phyloP scores from a whole-genome alignment of 768 basidiomycete genomes.

The Pulveroboletus sp. region DNA sequence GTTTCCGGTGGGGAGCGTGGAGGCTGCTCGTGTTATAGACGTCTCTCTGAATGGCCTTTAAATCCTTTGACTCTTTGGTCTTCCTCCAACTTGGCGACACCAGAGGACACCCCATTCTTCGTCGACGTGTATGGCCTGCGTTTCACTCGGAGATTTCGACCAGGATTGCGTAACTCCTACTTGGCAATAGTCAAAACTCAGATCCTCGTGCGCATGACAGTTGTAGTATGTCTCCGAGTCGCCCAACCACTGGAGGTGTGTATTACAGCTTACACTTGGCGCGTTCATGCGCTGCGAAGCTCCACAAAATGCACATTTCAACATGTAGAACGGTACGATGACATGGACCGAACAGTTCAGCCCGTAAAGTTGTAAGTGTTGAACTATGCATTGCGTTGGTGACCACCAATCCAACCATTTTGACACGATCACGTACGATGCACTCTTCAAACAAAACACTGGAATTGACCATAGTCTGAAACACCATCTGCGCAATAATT shows the following conservation, averaged over 20 bases:
- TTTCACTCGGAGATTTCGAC: neutral
- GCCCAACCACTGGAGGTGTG: too few species aligned
- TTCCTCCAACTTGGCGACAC: too few species aligned
- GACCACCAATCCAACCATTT: neutral
- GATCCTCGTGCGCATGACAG: neutral
- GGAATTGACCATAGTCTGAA: constrained; percentile 17
- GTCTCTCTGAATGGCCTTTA: too few species aligned
- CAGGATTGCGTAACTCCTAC: neutral
- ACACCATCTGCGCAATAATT: constrained; percentile 19
- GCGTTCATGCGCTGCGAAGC: too few species aligned
- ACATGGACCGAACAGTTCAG: neutral
- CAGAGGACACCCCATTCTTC: too few species aligned
- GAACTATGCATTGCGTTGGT: constrained; percentile 7
- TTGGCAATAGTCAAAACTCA: too few species aligned
- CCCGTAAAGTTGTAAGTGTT: constrained; percentile 1
- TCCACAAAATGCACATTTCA: too few species aligned
- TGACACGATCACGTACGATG: constrained; percentile 10
- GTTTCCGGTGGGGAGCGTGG: too few species aligned
- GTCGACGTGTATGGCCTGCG: neutral
- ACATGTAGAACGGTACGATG: too few species aligned
- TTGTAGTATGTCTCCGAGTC: neutral
- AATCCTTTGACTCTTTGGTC: too few species aligned
- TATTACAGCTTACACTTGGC: too few species aligned
- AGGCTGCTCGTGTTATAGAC: too few species aligned
- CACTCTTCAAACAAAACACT: constrained; percentile 22